These are phyloP conservation scores for Nemania bipapillata DNA, from an alignment of 2,329 filamentous ascomycete species.

Conservation along the genomic window DNA sequence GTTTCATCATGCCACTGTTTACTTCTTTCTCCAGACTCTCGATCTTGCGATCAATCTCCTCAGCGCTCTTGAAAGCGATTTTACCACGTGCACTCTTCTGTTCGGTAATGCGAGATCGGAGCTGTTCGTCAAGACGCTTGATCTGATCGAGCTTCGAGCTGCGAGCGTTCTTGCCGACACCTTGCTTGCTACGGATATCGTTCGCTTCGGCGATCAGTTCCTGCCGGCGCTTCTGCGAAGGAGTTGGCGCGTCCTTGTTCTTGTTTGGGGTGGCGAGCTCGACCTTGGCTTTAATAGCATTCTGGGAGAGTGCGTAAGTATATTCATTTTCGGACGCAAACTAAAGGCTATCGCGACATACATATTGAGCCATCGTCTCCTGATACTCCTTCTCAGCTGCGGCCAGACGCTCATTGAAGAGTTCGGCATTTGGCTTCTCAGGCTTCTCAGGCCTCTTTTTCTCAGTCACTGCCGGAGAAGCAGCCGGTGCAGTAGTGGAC, in stretches of 20 bases:
- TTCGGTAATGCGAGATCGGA: slow-evolving; percentile 85
- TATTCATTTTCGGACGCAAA: background rate
- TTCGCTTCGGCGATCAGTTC: slow-evolving; percentile 85
- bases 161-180: slow-evolving; percentile 84
- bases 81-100: slow-evolving; percentile 86
- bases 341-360: slow-evolving; percentile 42
- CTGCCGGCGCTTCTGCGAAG: slow-evolving; percentile 82
- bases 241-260: slow-evolving; percentile 81
- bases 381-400: slow-evolving; percentile 89
- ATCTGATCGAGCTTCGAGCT: slow-evolving; percentile 85
- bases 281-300: slow-evolving; percentile 86
- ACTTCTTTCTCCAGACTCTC: slow-evolving; percentile 83
- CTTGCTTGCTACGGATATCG: slow-evolving; percentile 87
- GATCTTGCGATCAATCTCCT: slow-evolving; percentile 89
- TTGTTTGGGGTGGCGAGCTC: slow-evolving; percentile 80
- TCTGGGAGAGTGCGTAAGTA: slow-evolving; percentile 63
- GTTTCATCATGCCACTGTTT: slow-evolving; percentile 88
- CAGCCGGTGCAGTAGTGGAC: slow-evolving; percentile 57
- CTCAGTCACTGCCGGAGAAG: slow-evolving; percentile 58
- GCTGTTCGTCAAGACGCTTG: slow-evolving; percentile 87
- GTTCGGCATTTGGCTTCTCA: slow-evolving; percentile 85
- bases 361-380: slow-evolving; percentile 71
- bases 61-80: slow-evolving; percentile 84
- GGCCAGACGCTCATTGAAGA: slow-evolving; percentile 80
- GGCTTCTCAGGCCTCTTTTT: slow-evolving; percentile 79